These are phyloP conservation scores for Beauveria brongniartii DNA, from an alignment of 2,329 filamentous ascomycete genomes.

Conservation along the genomic window DNA sequence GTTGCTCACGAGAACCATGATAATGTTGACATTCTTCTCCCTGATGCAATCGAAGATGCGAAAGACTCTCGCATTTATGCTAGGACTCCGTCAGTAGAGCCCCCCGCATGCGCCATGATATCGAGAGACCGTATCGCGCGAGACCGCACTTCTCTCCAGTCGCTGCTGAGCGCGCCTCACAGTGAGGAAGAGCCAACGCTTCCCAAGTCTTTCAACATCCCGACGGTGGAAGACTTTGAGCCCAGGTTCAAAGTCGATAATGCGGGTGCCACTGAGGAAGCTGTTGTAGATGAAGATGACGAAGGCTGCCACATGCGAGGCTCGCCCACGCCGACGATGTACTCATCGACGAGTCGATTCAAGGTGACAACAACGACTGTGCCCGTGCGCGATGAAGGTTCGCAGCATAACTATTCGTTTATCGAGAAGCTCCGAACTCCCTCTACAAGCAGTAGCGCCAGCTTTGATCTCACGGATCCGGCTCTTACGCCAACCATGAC, in stretches of 20 bases:
- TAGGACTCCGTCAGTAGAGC: conserved; percentile 54
- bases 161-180: conserved; percentile 50
- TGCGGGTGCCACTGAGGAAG: conserved; percentile 3
- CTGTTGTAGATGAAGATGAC: conserved; percentile 6
- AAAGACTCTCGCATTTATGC: conserved; percentile 37
- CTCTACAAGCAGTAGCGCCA: conserved; percentile 28
- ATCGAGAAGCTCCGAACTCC: conserved; percentile 38
- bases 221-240: conserved; percentile 22
- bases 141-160: conserved; percentile 50
- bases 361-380: conserved; percentile 43
- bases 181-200: conserved; percentile 26
- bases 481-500: conserved; percentile 59
- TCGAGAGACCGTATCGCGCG: conserved; percentile 46
- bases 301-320: conserved; percentile 13
- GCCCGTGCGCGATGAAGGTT: conserved; percentile 40
- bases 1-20: conserved; percentile 19
- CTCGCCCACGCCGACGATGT: conserved; percentile 32
- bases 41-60: conserved; percentile 23
- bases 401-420: conserved; percentile 31
- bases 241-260: not conserved
- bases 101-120: conserved; percentile 49
- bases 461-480: conserved; percentile 48
- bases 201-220: conserved; percentile 34
- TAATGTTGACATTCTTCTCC: conserved; percentile 13
- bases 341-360: conserved; percentile 36